Evolutionary conservation across 1,139 yeast genomes (phyloP), one percentile per base, ranked within the genome.

Genomic region (Geotrichum australiense): DNA sequence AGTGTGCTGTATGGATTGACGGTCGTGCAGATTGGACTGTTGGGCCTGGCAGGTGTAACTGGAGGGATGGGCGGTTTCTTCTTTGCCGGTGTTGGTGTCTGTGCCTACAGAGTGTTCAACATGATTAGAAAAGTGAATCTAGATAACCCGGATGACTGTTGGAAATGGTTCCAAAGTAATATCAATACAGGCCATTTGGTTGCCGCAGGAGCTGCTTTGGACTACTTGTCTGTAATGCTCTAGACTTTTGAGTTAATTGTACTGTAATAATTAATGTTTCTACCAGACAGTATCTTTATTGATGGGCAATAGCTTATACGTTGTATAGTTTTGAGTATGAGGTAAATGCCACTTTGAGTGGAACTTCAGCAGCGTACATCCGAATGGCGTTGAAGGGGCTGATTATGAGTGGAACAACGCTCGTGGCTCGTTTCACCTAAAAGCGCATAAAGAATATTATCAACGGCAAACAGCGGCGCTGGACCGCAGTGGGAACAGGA

Each of bases 11-110:
- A 74, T 38, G 77, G 73, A 0, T 59, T 86, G 49, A 74, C 85
- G 8, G 68, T 68, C 1, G 79, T 76, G 0, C 98, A 93, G 63
- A 70, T 81, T 47, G 74, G 73, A 0, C 61, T 78, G 32, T 74
- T 77, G 48, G 66, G 78, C 1, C 53, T 74, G n/a, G 84, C 95
- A 12, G 97, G 97, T 1, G 57, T 74, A n/a, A 66, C 81, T 62
- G 80, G 81, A 42, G 80, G 87, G 6, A 76, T 85, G 78, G 95
- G 96, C 0, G 94, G 95, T 0, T 87, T 91, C 1, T 91, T 83
- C 61, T 57, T 54, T 41, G 63, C 77, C 8, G 81, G 84, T 5
- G 75, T 82, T 18, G 73, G 76, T 2, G 66, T 74, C 53, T 93
- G 89, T 21, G 78, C 84, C 39, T 75, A 73, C 48, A 73, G 95